Evolutionary conservation across 176 grass and related monocot species (phyloP).

Genomic region (Thinopyrum elongatum): DNA sequence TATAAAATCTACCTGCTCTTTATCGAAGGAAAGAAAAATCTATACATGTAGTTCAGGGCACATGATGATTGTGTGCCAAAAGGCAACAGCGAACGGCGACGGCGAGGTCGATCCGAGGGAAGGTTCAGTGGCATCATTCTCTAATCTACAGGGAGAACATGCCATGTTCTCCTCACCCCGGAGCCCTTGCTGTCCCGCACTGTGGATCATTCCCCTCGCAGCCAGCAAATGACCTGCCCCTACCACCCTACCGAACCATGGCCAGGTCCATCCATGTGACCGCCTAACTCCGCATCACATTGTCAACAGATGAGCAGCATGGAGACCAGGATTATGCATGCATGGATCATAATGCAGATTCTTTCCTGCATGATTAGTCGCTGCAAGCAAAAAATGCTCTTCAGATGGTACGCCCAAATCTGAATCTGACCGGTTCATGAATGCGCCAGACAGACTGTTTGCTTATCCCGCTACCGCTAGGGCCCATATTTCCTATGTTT

Average conservation of each 20-base stretch:
- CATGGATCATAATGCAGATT: constrained; percentile 3
- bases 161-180: not conserved
- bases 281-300: not conserved
- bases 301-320: not conserved
- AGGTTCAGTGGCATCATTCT: not conserved
- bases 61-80: not conserved
- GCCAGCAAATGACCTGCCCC: not conserved
- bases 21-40: not conserved
- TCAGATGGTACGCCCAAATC: not conserved
- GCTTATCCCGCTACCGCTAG: accelerated
- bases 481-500: too few species aligned
- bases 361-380: not conserved
- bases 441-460: not conserved
- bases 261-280: constrained; percentile 1
- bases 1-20: too few species aligned
- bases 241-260: not conserved
- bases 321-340: not conserved
- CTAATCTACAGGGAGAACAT: not conserved
- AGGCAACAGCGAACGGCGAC: not conserved
- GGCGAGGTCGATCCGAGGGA: not conserved
- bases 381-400: not conserved
- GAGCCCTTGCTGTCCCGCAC: not conserved
- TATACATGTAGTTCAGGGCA: not conserved
- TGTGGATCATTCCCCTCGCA: not conserved
- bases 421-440: not conserved